Evolutionary conservation across 306 rosid genomes (phyloP).

Genomic region (Cicer judaicum): DNA sequence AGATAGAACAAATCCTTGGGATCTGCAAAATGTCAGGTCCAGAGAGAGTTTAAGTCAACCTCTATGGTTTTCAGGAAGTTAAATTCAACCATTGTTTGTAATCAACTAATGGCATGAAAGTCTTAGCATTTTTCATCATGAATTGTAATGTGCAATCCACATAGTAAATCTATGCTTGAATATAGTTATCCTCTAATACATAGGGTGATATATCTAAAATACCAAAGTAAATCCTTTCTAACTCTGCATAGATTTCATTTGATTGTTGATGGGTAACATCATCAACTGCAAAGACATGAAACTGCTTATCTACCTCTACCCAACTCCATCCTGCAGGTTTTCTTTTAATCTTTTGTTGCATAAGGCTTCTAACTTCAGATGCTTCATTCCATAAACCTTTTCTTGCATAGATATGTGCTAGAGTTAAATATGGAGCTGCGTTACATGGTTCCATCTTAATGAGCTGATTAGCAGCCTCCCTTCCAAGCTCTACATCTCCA

Average conservation of each 20-base stretch:
- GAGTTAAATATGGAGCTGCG: constrained; percentile 58
- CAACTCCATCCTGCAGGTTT: constrained; percentile 59
- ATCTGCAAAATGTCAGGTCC: neutral
- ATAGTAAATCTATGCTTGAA: constrained; percentile 13
- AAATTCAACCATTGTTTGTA: neutral
- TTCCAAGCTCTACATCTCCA: constrained; percentile 65
- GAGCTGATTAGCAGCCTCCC: constrained; percentile 59
- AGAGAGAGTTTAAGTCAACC: neutral
- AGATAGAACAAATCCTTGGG: constrained; percentile 3
- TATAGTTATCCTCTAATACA: constrained; percentile 2
- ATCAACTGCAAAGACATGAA: constrained; percentile 56
- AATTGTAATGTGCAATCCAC: neutral
- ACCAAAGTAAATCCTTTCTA: constrained; percentile 36
- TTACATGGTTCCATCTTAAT: constrained; percentile 61
- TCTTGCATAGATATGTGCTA: constrained; percentile 63
- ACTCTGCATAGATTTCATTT: constrained; percentile 39
- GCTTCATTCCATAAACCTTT: constrained; percentile 67
- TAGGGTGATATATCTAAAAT: constrained; percentile 25
- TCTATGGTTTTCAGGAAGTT: neutral
- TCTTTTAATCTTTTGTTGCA: constrained; percentile 53
- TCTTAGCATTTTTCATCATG: constrained; percentile 5
- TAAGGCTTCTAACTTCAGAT: constrained; percentile 54
- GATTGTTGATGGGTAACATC: constrained; percentile 46
- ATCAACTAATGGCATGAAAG: constrained; percentile 3
- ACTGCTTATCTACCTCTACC: constrained; percentile 53